These are phyloP conservation scores for Globisporangium mamillatum DNA, from an alignment of 352 stramenopile species.

Conservation along the genomic window DNA sequence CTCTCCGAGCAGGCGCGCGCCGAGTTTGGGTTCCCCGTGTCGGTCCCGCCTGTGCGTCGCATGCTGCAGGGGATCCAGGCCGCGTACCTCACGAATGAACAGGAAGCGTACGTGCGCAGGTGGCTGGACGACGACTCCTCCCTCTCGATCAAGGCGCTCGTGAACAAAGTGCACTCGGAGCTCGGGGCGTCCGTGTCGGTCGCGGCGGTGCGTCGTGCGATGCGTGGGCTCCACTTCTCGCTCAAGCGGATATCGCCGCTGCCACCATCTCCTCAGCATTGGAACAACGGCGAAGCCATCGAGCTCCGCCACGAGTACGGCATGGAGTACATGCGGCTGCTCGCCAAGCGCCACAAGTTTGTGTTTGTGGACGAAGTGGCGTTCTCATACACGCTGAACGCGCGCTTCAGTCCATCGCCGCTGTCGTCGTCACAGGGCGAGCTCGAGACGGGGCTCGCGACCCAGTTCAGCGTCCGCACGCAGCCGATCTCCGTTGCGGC, in stretches of 20 bases:
- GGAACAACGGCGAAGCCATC: background rate
- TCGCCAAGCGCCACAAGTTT: background rate
- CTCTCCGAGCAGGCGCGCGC: background rate
- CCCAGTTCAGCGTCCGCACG: background rate
- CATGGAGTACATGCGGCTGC: slow-evolving; percentile 5
- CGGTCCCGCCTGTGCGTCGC: background rate
- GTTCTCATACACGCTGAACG: slow-evolving; percentile 1
- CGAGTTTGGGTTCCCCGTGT: background rate
- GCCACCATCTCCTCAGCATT: background rate
- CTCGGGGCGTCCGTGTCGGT: background rate
- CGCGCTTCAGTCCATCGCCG: background rate
- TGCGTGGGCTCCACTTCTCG: slow-evolving; percentile 3
- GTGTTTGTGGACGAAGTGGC: slow-evolving; percentile 1
- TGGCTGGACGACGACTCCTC: slow-evolving; percentile 4
- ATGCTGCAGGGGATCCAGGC: background rate
- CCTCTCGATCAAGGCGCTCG: background rate
- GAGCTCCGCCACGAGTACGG: background rate
- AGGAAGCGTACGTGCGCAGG: slow-evolving; percentile 1
- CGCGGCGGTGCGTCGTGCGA: background rate
- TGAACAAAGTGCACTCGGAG: background rate
- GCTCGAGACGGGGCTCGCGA: background rate
- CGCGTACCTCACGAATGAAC: background rate
- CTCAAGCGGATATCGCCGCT: background rate
- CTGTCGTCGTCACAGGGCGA: background rate
- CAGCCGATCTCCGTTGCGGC: background rate